Evolutionary conservation across 805 yeast genomes (phyloP), one percentile per base, ranked within the genome.

Genomic region (Yamadazyma insecticola): DNA sequence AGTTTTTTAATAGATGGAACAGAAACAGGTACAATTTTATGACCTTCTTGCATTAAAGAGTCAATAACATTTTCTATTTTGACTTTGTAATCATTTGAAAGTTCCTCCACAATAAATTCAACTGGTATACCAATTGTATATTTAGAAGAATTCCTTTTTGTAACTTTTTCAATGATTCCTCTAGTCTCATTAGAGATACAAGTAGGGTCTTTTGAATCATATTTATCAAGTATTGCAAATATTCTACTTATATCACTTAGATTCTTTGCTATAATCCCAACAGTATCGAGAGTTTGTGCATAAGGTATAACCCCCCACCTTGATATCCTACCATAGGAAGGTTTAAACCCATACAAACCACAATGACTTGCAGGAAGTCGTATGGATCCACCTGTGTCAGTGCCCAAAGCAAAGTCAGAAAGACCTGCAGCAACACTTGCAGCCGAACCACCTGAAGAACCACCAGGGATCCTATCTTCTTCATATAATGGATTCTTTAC

Each of bases 341-440:
- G 98, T 54, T 92, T 92, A 61, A 87, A 87, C 1, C 98, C 98
- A 18, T 76, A 60, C 0, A 82, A 70, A 2, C 89, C 85, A 43
- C 90, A 80, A 53, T 81, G 87, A 13, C 95, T 80, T 1, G 95
- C 94, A 0, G 99, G 99, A 13, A 86, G 63, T 39, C 99, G 69
- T 0, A 92, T 86, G 0, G 97, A 87, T 0, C 99, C 99, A 4
- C 99, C 99, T 0, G 99, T 92, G 48, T 92, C 99, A 1, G 97
- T 84, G 0, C 98, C 99, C 22, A 92, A 56, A 1, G 95, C 74
- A 45, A 84, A 78, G 50, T 81, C 86, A 20, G 77, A 81, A 40
- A 77, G 49, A 1, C 63, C 80, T 0, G 81, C 73, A 1, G 90
- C 81, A 2, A 90, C 96, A 0, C 94, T 84, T 1, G 95, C 95